Base-by-base conservation (phyloP, 768 basidiomycete species). In the Atractiella rhizophila region DNA sequence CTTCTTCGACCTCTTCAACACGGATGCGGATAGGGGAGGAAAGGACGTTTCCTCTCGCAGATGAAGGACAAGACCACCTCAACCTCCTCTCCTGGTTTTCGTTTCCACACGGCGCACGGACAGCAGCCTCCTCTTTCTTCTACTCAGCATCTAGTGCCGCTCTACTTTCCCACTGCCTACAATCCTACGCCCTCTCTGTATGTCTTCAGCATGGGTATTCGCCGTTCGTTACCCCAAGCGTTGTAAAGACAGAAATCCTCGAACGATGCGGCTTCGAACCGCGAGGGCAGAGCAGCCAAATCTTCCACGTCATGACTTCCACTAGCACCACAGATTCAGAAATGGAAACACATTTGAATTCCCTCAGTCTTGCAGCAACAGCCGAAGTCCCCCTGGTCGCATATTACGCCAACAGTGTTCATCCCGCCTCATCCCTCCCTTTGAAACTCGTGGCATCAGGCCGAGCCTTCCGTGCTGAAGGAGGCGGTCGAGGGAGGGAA, bases 341-440 rank as follows among this genome's bases (percentile, higher is more conserved):
- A 18, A 39, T 59, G n/a, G 18, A 43, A 68, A n/a, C n/a, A n/a
- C n/a, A n/a, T n/a, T 71, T 28, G 69, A 74, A 47, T 21, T 30
- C 36, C 8, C 45, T 49, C 65, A 85, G n/a, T 4, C 67, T 98
- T 7, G 71, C 82, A 1, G 91, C 81, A 2, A 98, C 91, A 2
- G 74, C 88, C 0, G 91, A 98, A 61, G 83, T 96, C 32, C 86
- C 88, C 1, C 66, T 98, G 3, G 82, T 74, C 0, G 91, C 79
- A 6, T 67, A 82, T 65, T 86, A 86, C 50, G 74, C 76, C 10
- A 73, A 81, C 62, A 68, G 69, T 50, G 63, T 78, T 2, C 48
- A 39, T 15, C 35, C 42, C 8, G 43, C 42, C 1, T 37, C 45
- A 2, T 57, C 62, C 9, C 56, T 94, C n/a, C 91, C 91, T 4